Base-by-base conservation (phyloP, 257 asterid genomes). In the Cruciata laevipes region DNA sequence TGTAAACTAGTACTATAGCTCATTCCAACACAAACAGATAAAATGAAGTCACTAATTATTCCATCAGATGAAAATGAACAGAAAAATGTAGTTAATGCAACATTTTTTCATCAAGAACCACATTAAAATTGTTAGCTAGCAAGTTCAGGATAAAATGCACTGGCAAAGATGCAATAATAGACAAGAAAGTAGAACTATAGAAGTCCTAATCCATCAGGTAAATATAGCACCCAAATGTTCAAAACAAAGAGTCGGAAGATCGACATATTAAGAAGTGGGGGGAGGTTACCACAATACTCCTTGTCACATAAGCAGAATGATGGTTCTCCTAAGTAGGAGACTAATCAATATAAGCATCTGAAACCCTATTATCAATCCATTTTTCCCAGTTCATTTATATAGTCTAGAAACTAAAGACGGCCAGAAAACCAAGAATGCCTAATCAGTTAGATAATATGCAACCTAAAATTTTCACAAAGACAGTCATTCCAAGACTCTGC, bases 371-470 rank as follows among this genome's bases (percentile, higher is more conserved):
- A 20, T 61, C 7, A n/a, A 51, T 13, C 53, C 6, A n/a, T 13
- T 32, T 1, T 23, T 55, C 20, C 18, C 17, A 49, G 27, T 35
- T 23, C 57, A 33, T 10, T 16, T 12, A 24, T 5, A 30, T 49
- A n/a, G 27, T 62, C 40, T 12, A 71, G 57, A 63, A 35, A 20
- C 33, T n/a, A 25, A 31, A 71, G 20, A 53, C 64, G 18, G 24
- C 32, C 56, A 53, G 20, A 52, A 55, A 5, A 30, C 10, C 23
- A 51, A 33, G 24, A 31, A 52, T 16, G 11, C 32, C 33, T 11
- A 51, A 12, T 32, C 35, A 30, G 30, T 18, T 25, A 27, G 30
- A 47, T 13, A 63, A 13, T 32, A 53, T 47, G 35, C 3, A 20
- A 10, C 66, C 37, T 38, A 6, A 7, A 60, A 24, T 0, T 42